Conservation (phyloP, 2,329 filamentous ascomycete genomes). For the Alternaria novae-zelandiae region DNA sequence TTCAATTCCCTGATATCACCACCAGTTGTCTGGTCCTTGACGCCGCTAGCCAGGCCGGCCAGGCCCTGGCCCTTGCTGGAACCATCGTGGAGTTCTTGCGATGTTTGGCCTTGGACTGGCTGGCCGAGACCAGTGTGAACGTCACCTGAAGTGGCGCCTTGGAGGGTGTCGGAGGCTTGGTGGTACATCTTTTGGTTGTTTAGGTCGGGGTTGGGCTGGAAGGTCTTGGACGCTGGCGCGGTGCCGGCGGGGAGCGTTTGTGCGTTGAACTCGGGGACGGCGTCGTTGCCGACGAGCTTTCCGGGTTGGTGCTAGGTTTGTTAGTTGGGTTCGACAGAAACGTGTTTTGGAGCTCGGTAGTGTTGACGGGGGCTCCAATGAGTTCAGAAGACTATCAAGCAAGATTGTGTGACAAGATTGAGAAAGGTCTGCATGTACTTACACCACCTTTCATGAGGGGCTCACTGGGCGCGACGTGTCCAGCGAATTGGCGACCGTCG, state of each 20-base stretch:
- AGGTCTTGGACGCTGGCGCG: slow-evolving; percentile 60
- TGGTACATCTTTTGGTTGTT: slow-evolving; percentile 53
- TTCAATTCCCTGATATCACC: slow-evolving; percentile 30
- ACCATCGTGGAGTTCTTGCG: slow-evolving; percentile 57
- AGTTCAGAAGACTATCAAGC: background rate
- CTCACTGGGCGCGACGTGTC: slow-evolving; percentile 58
- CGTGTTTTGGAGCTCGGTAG: background rate
- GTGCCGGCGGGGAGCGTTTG: slow-evolving; percentile 67
- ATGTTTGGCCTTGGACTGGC: slow-evolving; percentile 58
- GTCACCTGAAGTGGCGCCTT: slow-evolving; percentile 60
- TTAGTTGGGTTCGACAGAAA: background rate
- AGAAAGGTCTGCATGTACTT: slow-evolving; percentile 38
- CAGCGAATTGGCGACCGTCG: slow-evolving; percentile 62
- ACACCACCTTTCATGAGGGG: slow-evolving; percentile 63
- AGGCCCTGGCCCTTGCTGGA: slow-evolving; percentile 53
- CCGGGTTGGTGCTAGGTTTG: slow-evolving; percentile 67
- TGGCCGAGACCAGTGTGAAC: slow-evolving; percentile 62
- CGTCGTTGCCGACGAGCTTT: slow-evolving; percentile 64
- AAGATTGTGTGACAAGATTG: background rate
- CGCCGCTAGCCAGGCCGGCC: slow-evolving; percentile 49
- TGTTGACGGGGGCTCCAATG: too few species aligned
- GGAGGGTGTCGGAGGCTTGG: slow-evolving; percentile 55
- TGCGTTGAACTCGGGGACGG: slow-evolving; percentile 67
- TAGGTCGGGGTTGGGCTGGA: slow-evolving; percentile 53
- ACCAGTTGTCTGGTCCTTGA: slow-evolving; percentile 9